These are phyloP conservation scores for Pseudonitzschia delicatissima DNA, from an alignment of 108 stramenopile genomes.

Conservation along the genomic window DNA sequence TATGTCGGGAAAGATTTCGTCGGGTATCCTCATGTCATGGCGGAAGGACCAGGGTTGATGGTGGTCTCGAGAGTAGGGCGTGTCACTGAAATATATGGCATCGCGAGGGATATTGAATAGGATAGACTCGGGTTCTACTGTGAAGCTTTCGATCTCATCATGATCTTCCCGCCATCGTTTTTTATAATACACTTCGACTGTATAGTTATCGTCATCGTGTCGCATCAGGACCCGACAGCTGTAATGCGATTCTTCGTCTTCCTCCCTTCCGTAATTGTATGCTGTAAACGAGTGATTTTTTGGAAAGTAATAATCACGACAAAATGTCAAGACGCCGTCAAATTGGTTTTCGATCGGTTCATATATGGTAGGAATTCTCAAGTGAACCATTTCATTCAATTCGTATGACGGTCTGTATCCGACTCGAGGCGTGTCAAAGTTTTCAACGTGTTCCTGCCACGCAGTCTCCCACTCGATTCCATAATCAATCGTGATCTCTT, in stretches of 20 bases:
- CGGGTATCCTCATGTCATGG: conserved; percentile 75
- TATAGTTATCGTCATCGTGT: conserved; percentile 53
- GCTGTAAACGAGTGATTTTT: background rate
- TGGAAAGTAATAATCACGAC: conserved; percentile 17
- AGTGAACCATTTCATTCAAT: conserved; percentile 23
- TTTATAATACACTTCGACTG: conserved; percentile 44
- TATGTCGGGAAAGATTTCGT: conserved; percentile 49
- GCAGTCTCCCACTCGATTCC: conserved; percentile 65
- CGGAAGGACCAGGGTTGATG: conserved; percentile 59
- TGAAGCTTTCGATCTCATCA: no score
- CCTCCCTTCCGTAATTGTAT: conserved; percentile 4
- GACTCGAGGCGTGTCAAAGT: conserved; percentile 35
- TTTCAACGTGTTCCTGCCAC: conserved; percentile 58
- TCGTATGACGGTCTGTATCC: conserved; percentile 34
- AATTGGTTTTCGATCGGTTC: conserved; percentile 18
- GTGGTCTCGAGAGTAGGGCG: conserved; percentile 34
- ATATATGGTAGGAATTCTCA: conserved; percentile 17
- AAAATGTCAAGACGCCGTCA: conserved; percentile 28
- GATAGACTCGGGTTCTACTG: no score
- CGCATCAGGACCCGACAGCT: conserved; percentile 15
- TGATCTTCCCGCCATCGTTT: conserved; percentile 5
- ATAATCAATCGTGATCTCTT: conserved; percentile 78
- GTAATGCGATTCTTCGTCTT: conserved; percentile 12
- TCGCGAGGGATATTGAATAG: conserved; percentile 42
- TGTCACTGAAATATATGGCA: conserved; percentile 47